Evolutionary conservation across 306 rosid species (phyloP), one percentile per base, ranked within the genome.

Genomic region (Alnus rubra): DNA sequence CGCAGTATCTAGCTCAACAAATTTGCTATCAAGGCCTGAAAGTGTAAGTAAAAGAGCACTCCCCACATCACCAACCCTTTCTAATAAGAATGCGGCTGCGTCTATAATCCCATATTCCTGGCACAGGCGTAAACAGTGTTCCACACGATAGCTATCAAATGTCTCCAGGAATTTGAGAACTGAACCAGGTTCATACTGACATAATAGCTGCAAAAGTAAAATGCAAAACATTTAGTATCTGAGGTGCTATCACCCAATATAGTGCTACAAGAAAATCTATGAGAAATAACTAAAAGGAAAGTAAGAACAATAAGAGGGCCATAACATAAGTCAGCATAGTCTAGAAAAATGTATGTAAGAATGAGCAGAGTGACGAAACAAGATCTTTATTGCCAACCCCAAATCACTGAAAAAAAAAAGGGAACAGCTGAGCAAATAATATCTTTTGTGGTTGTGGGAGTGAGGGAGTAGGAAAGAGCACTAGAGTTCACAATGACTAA

Each of bases 11-110:
- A 93, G 94, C 91, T 91, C 88, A 78, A 80, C 78, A 80, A 91
- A 95, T 79, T 93, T 95, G 60, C 86, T 90, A 78, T 85, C 75
- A 74, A 93, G 92, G 86, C 91, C 82, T 69, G 98, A 91, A 83
- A 95, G 97, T 44, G 96, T 85, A 77, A 93, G 93, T 77, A 82
- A 78, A 79, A 95, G 99, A 72, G 99, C 99, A 86, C 86, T 89
- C 56, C 98, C 96, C 77, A 93, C 97, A 86, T 93, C 94, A 79
- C 97, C 98, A 79, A 95, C 98, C 86, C 98, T 90, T 88, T 95
- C 97, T 81, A 93, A 82, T 80, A 95, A 90, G 86, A 88, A 95
- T 13, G 99, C 90, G 28, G 99, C 91, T 84, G 99, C 99, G 87
- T 95, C 98, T 59, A 87, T 51, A 74, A 95, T 90, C 77, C 87